These are phyloP conservation scores for Tympanopsis confertula DNA, from an alignment of 2,329 filamentous ascomycete genomes.

Conservation along the genomic window DNA sequence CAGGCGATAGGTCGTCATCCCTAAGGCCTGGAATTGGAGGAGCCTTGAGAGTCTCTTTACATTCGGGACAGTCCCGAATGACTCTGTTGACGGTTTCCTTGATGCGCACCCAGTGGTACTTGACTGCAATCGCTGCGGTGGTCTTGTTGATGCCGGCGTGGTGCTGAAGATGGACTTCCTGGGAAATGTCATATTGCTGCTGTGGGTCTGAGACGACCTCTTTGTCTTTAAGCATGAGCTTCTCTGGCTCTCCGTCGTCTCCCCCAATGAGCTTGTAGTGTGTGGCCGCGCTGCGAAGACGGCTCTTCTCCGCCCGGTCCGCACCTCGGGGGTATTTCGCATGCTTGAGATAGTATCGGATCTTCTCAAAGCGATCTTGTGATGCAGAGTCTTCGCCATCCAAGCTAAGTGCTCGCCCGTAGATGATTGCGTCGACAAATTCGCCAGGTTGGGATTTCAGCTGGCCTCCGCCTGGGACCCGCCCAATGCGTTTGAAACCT, in stretches of 20 bases:
- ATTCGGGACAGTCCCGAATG: conserved; percentile 54
- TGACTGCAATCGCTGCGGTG: conserved; percentile 53
- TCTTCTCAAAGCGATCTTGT: conserved; percentile 60
- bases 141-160: conserved; percentile 64
- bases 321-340: conserved; percentile 56
- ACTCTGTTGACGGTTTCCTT: conserved; percentile 59
- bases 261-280: conserved; percentile 59
- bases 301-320: conserved; percentile 55
- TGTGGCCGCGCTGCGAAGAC: conserved; percentile 52
- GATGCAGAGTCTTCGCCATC: conserved; percentile 52
- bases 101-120: conserved; percentile 60
- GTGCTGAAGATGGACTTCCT: conserved; percentile 40
- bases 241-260: conserved; percentile 47
- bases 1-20: conserved; percentile 49
- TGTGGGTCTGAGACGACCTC: conserved; percentile 57
- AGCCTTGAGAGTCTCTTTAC: conserved; percentile 41
- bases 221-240: conserved; percentile 58
- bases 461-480: conserved; percentile 43
- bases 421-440: conserved; percentile 47
- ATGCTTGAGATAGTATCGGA: conserved; percentile 57
- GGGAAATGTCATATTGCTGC: conserved; percentile 55
- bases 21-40: conserved; percentile 54
- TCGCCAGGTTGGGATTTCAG: conserved; percentile 37
- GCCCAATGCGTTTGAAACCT: conserved; percentile 62
- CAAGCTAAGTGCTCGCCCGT: conserved; percentile 31